Conservation (phyloP, 805 yeast genomes). For the Candida awuae region DNA sequence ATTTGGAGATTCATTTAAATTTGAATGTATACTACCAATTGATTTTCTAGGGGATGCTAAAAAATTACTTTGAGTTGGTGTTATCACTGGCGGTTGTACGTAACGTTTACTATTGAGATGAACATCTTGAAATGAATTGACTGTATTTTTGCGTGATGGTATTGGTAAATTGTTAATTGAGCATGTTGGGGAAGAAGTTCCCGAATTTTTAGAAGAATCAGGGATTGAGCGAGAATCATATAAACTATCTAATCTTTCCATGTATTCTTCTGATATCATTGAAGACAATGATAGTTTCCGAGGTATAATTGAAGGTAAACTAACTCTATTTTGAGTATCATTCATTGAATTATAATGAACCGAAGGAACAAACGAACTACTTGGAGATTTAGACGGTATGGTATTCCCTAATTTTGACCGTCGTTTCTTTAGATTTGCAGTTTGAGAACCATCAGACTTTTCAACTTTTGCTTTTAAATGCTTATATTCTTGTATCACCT, state of each 20-base stretch:
- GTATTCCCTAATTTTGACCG: constrained; percentile 2
- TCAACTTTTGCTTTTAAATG: constrained; percentile 21
- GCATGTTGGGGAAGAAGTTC: constrained; percentile 13
- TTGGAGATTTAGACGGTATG: not conserved
- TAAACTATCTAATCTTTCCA: constrained; percentile 7
- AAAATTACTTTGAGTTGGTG: not conserved
- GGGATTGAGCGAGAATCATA: constrained; percentile 3
- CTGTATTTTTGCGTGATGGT: constrained; percentile 1
- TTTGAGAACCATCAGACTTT: constrained; percentile 13
- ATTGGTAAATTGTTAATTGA: not conserved
- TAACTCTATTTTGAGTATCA: constrained; percentile 9
- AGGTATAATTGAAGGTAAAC: constrained; percentile 16
- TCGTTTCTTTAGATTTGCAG: constrained; percentile 1
- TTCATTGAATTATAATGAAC: constrained; percentile 2
- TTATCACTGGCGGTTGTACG: constrained; percentile 9
- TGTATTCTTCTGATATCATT: constrained; percentile 12
- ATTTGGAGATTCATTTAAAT: constrained; percentile 18
- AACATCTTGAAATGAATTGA: not conserved
- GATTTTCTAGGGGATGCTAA: constrained; percentile 11
- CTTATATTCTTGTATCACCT: constrained; percentile 38
- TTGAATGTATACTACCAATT: constrained; percentile 3
- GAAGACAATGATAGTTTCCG: constrained; percentile 17
- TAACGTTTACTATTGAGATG: constrained; percentile 1
- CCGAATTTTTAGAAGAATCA: constrained; percentile 10
- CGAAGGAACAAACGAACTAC: not conserved